Evolutionary conservation across 129 eudicot species (phyloP), one percentile per base, ranked within the genome.

Genomic region (Pittosporum tobira): DNA sequence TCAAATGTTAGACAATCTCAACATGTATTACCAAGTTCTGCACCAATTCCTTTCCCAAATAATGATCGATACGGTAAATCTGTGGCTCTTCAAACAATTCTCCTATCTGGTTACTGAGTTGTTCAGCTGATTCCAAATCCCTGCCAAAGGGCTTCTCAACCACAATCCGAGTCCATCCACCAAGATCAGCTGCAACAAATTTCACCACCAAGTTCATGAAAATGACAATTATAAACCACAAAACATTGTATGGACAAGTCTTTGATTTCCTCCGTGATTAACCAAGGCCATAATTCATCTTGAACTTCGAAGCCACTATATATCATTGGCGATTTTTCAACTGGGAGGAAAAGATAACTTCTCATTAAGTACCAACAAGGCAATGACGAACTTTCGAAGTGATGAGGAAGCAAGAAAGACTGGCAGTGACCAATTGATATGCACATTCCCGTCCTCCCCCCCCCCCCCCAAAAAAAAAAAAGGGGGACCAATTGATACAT

Each of bases 61-160:
- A 93, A 68, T 93, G 99, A 75, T 93, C 99, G 31, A 93, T 93
- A 71, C 99, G 99, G 67, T 87, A 93, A 51, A 93, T 81, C 55
- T 93, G 96, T 61, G 93, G 87, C 59, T 93, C 99, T 1, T 87
- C 94, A 77, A 93, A 93, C 68, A 93, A 63, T 75, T 81, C 82
- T 58, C 99, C 99, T n/a, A 93, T 93, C 63, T 87, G 93, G 55
- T 83, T 45, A 73, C 96, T 93, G 34, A 93, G 88, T 68, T 87
- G 77, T 67, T 93, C 99, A 28, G 99, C 87, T 65, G 99, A 93
- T 30, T 71, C 84, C 72, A 93, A 84, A 70, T 93, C 99, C 78
- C 69, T 93, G 31, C 99, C 99, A 73, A 93, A 93, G 27, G 99
- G 99, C 84, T 93, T 93, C 82, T 93, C 99, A 19, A 93, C 96